A percentile compares a stretch with the other conserved stretches of the same genome.
These are phyloP conservation scores for Oemleria cerasiformis DNA, from an alignment of 306 rosid genomes.

Conservation along the genomic window DNA sequence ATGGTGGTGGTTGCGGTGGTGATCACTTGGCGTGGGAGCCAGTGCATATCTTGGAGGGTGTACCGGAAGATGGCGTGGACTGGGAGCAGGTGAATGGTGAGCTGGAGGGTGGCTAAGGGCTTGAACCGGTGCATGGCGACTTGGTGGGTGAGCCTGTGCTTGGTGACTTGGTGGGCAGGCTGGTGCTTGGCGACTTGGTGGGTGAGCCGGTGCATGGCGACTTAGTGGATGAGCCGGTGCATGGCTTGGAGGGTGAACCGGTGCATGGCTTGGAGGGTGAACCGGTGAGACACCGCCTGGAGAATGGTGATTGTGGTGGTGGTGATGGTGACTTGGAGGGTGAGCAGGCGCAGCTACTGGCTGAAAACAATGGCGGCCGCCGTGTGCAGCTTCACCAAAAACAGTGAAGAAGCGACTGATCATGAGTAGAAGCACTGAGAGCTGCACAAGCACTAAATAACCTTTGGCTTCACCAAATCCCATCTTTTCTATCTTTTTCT, in stretches of 20 bases:
- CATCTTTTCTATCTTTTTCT: constrained; percentile 9
- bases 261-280: constrained; percentile 3
- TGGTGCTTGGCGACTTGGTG: constrained; percentile 13
- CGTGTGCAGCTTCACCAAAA: constrained; percentile 18
- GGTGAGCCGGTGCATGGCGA: constrained; percentile 14
- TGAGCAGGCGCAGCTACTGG: neutral
- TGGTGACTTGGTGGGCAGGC: constrained; percentile 7
- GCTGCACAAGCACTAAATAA: constrained; percentile 1
- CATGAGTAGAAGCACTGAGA: constrained; percentile 13
- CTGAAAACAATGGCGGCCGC: too few species aligned
- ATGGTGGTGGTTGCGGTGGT: too few species aligned
- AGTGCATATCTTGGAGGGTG: too few species aligned
- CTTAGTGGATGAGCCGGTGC: constrained; percentile 31
- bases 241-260: constrained; percentile 14
- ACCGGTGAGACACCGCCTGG: constrained; percentile 14
- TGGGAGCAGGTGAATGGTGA: neutral
- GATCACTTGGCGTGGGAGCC: too few species aligned
- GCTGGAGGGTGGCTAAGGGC: neutral
- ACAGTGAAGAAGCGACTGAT: constrained; percentile 27
- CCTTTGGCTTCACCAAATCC: constrained; percentile 12
- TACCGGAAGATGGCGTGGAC: too few species aligned
- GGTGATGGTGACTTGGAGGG: constrained; percentile 23
- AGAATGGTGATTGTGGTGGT: constrained; percentile 28
- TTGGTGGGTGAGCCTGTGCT: neutral
- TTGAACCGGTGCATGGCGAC: neutral